A percentile compares a stretch with the other conserved stretches of the same genome.
These are phyloP conservation scores for Trypanosoma congolense DNA, from an alignment of 208 protist species.

Conservation along the genomic window DNA sequence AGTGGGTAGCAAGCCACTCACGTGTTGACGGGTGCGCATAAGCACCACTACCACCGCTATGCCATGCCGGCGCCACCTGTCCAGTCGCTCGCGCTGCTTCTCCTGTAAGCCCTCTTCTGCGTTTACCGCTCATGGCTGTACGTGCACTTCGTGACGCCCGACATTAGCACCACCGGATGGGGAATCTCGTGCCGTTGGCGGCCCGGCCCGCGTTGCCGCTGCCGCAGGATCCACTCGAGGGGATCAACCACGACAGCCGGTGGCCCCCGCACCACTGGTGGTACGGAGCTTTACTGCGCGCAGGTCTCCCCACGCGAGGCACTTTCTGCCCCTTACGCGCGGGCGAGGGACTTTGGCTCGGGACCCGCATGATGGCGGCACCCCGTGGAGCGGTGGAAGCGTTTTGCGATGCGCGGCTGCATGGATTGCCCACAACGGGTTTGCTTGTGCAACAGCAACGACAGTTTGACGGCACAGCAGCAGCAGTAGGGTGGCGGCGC, in stretches of 20 bases:
- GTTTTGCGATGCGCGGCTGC: constrained; percentile 24
- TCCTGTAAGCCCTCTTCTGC: constrained; percentile 40
- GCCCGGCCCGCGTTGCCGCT: constrained; percentile 25
- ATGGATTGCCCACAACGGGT: constrained; percentile 40
- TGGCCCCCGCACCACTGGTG: constrained; percentile 21
- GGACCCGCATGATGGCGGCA: constrained; percentile 34
- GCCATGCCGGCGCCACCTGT: constrained; percentile 8
- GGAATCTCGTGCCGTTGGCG: constrained; percentile 14
- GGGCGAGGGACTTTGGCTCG: constrained; percentile 76
- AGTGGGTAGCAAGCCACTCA: neutral
- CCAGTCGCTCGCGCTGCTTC: constrained; percentile 25
- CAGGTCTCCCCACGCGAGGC: constrained; percentile 42
- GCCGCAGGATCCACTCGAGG: constrained; percentile 25
- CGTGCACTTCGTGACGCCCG: constrained; percentile 10
- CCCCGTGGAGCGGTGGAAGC: constrained; percentile 26
- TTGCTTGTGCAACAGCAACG: constrained; percentile 39
- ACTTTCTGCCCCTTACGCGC: constrained; percentile 40
- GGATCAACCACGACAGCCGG: constrained; percentile 34
- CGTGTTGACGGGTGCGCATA: neutral
- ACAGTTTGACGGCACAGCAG: constrained; percentile 1
- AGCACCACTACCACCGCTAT: constrained; percentile 3
- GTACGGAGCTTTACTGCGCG: constrained; percentile 32
- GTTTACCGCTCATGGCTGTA: constrained; percentile 33
- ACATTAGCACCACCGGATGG: constrained; percentile 25
- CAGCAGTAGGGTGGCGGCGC: neutral